These are phyloP conservation scores for Fragilaria crotonensis DNA, from an alignment of 108 stramenopile genomes.

Conservation along the genomic window DNA sequence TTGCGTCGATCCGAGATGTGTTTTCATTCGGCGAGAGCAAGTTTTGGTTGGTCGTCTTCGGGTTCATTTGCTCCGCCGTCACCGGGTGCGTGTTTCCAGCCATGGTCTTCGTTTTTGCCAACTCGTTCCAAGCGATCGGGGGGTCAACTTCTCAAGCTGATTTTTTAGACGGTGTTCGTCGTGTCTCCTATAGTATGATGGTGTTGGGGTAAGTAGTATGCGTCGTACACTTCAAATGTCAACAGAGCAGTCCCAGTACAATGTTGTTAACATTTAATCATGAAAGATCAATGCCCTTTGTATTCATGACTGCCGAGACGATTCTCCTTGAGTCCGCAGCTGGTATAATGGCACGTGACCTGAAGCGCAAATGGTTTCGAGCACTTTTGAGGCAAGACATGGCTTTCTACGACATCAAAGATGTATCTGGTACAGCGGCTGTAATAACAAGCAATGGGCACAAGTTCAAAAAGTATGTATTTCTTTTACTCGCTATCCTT, in stretches of 20 bases:
- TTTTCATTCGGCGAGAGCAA: conserved; percentile 28
- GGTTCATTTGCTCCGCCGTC: conserved; percentile 20
- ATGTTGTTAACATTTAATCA: too few species aligned
- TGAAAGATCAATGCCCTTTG: conserved; percentile 6
- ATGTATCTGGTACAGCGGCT: conserved; percentile 38
- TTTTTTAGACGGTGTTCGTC: conserved; percentile 31
- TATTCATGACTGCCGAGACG: conserved; percentile 12
- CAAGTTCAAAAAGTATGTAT: conserved; percentile 22
- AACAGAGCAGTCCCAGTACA: too few species aligned
- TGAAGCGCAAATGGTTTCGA: conserved; percentile 37
- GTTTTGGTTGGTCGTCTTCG: conserved; percentile 12
- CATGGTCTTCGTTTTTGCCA: conserved; percentile 40
- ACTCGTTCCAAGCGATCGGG: conserved; percentile 34
- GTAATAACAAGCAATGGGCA: conserved; percentile 26
- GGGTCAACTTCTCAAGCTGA: conserved; percentile 3
- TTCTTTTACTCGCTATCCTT: not conserved
- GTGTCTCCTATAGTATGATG: too few species aligned
- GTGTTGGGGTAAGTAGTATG: too few species aligned
- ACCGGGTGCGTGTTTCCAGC: conserved; percentile 34
- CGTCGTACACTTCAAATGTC: too few species aligned
- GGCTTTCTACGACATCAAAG: too few species aligned
- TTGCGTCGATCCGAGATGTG: conserved; percentile 23
- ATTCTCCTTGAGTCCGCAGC: too few species aligned
- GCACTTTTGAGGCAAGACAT: conserved; percentile 46
- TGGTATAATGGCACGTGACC: conserved; percentile 17